Evolutionary conservation across 2,329 filamentous ascomycete species (phyloP), one percentile per base, ranked within the genome.

Genomic region (Arachnopeziza araneosa): DNA sequence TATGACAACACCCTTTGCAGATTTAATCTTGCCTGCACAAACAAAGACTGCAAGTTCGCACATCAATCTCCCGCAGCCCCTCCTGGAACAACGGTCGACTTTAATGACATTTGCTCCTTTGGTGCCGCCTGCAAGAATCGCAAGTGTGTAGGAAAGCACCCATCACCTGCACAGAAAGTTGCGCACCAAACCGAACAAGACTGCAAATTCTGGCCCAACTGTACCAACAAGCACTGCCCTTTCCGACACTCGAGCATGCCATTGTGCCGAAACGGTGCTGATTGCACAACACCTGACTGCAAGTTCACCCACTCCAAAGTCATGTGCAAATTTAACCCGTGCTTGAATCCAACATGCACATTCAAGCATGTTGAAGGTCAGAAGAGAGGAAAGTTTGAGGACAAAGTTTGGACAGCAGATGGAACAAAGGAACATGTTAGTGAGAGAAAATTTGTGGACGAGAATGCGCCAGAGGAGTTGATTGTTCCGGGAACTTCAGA

Each of bases 301-400:
- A 92, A 91, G 68, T 99, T 96, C 72, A 93, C 90, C 14, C 95
- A 99, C 76, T 78, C 89, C 67, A 86, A 88, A 73, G 90, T 87
- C 54, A 83, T 88, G 74, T 99, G 95, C 86, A 92, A 87, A 73
- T 98, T 89, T 77, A 93, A 87, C 67, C 95, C 93, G 0, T 99
- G 95, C 76, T 83, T 91, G 64, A 97, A 97, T 77, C 84, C 88
- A n/a, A 83, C 79, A 68, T 99, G 95, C 74, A 81, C 87, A 4
- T 98, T 91, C 78, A 92, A 92, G 75, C 95, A 99, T 74, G 89
- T 87, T 50, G 91, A 96, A 58, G 95, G 93, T 14, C 95, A 99
- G 72, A 82, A 83, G 78, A 86, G 90, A 68, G 91, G 90, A 55
- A 85, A 83, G 17, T 93, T 92, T 75, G 84, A 87, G 63, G 91